phyloP scores from a whole-genome alignment of 345 rosid genomes.

The Citrus australasica region DNA sequence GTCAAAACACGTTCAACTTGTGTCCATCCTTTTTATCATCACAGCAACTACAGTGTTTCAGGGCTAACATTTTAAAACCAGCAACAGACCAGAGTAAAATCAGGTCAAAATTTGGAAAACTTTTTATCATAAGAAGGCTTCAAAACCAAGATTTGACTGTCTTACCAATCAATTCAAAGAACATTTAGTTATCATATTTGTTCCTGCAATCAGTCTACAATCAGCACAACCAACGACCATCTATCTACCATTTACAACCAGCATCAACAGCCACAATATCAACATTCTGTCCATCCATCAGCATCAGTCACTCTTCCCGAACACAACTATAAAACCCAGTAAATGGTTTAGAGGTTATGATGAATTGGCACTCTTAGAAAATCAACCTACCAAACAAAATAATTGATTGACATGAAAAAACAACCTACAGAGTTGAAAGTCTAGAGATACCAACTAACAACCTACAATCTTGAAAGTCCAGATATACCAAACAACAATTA shows the following conservation, averaged over 20 bases:
- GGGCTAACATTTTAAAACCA: slow-evolving; percentile 24
- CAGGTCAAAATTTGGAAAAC: slow-evolving; percentile 27
- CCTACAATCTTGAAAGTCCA: slow-evolving; percentile 15
- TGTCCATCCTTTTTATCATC: slow-evolving; percentile 18
- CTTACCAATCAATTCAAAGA: slow-evolving; percentile 44
- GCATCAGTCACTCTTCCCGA: slow-evolving; percentile 51
- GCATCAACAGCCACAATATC: slow-evolving; percentile 79
- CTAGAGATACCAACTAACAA: background rate
- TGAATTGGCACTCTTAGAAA: slow-evolving; percentile 23
- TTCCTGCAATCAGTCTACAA: slow-evolving; percentile 23
- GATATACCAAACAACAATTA: slow-evolving; percentile 1
- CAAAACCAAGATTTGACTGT: slow-evolving; percentile 21
- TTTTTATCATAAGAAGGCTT: slow-evolving; percentile 22
- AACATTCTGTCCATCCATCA: slow-evolving; percentile 47
- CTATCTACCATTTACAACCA: slow-evolving; percentile 51
- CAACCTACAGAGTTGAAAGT: too few relatives aligned
- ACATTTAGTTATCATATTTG: slow-evolving; percentile 17
- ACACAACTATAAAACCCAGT: slow-evolving; percentile 63
- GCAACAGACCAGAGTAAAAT: slow-evolving; percentile 24
- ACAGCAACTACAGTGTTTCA: slow-evolving; percentile 36
- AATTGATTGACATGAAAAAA: background rate
- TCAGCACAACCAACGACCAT: slow-evolving; percentile 50
- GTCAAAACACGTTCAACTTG: slow-evolving; percentile 22
- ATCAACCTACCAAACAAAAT: slow-evolving; percentile 9
- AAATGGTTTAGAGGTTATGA: slow-evolving; percentile 32